These are phyloP conservation scores for Zea luxurians DNA, from an alignment of 176 grass and related monocot genomes.

Conservation along the genomic window DNA sequence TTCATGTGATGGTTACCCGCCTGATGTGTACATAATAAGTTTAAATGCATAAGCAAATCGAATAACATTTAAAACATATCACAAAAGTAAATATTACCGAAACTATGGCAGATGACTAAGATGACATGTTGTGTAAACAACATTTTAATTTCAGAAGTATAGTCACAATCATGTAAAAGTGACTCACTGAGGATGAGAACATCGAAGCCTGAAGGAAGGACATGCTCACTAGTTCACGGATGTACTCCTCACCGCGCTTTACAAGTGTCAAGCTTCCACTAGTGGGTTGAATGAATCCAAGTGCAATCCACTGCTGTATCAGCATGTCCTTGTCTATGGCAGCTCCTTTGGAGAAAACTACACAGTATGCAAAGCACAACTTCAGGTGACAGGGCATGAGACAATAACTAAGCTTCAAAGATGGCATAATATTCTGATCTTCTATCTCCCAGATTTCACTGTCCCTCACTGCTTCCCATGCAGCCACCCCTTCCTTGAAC, in stretches of 20 bases:
- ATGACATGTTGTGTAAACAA: not conserved
- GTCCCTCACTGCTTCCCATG: conserved; percentile 4
- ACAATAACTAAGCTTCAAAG: not conserved
- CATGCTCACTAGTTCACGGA: conserved; percentile 4
- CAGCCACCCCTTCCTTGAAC: conserved; percentile 2
- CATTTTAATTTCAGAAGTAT: not conserved
- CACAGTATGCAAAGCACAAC: conserved; percentile 7
- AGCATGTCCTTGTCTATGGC: conserved; percentile 4
- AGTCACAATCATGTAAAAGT: not conserved
- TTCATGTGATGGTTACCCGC: not conserved
- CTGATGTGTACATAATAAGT: not conserved
- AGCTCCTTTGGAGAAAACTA: not conserved
- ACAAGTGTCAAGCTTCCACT: conserved; percentile 1
- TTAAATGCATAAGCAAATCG: not conserved
- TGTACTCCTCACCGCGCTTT: not conserved
- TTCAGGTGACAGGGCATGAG: not conserved
- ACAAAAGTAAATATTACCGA: not conserved
- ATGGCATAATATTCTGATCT: conserved; percentile 4
- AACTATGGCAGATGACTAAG: not conserved
- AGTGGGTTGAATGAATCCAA: not conserved
- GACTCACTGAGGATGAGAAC: not conserved
- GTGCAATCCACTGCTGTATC: conserved; percentile 14
- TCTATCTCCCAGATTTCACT: conserved; percentile 5
- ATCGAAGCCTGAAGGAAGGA: not conserved
- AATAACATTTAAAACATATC: not conserved